Evolutionary conservation across 2,329 filamentous ascomycete genomes (phyloP).

Genomic region (Xylaria sp.): DNA sequence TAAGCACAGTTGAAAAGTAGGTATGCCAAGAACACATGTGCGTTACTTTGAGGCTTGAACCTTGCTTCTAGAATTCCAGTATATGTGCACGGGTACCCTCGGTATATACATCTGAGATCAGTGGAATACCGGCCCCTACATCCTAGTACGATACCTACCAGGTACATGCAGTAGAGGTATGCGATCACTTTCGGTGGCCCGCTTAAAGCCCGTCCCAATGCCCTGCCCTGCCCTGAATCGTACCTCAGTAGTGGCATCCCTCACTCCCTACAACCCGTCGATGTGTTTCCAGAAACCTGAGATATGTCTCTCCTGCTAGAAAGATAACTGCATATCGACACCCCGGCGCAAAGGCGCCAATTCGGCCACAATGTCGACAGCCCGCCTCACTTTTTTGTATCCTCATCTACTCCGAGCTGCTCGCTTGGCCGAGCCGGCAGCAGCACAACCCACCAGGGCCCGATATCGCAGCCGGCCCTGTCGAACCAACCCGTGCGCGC

Average conservation of each 20-base stretch:
- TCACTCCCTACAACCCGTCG: conserved; percentile 12
- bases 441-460: conserved; percentile 57
- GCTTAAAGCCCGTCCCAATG: background rate
- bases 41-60: background rate
- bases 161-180: conserved; percentile 4
- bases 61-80: conserved; percentile 3
- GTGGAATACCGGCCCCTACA: background rate
- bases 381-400: conserved; percentile 74
- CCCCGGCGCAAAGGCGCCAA: conserved; percentile 21
- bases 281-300: conserved; percentile 3
- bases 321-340: conserved; percentile 11
- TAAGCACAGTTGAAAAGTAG: background rate
- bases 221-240: conserved; percentile 5
- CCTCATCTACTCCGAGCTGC: conserved; percentile 71
- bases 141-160: background rate
- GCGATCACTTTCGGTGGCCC: conserved; percentile 29
- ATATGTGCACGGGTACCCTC: background rate
- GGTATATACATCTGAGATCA: background rate
- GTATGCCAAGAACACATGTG: conserved; percentile 11
- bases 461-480: conserved; percentile 49
- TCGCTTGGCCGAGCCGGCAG: conserved; percentile 58
- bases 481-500: conserved; percentile 45
- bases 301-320: conserved; percentile 30
- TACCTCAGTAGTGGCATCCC: background rate
- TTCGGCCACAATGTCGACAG: conserved; percentile 64